Evolutionary conservation across 805 yeast genomes (phyloP), one percentile per base, ranked within the genome.

Genomic region (Saccharomycopsis oosterbeekiorum): DNA sequence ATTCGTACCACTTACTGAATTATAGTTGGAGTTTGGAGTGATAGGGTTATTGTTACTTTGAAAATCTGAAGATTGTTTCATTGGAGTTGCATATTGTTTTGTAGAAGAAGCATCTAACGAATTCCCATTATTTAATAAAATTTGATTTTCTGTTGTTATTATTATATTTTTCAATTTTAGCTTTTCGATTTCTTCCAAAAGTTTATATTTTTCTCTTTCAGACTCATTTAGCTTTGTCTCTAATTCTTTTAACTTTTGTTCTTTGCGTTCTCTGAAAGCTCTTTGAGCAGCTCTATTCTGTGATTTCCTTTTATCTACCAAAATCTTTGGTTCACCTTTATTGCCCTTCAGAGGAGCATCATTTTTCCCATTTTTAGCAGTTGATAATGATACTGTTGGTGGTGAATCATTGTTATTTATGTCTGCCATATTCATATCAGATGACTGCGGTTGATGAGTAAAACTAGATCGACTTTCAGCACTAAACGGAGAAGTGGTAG

Each of bases 241-340:
- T 53, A 89, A 75, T 66, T 86, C 91, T 69, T 84, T 85, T 64
- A 87, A 72, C 67, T 80, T 84, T 58, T 82, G 81, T 70, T 88
- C 94, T 70, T 86, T 88, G 57, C 96, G 81, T 71, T 88, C 92
- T 64, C 96, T 76, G 72, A 88, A 89, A 1, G 96, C 96, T 66
- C 91, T 77, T 73, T 89, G 96, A 0, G 96, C 96, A 11, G 92
- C 92, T 68, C 96, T 76, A 69, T 89, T 88, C 70, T 86, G 94
- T 1, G 89, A 90, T 69, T 84, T 87, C 59, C 88, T 79, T 70
- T 82, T 84, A 65, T 79, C 74, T 19, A 78, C 78, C 5, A 81
- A 40, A 24, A 40, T 47, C 36, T 56, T 47, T 37, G 43, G 24
- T 15, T 42, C 50, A 24, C 41, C 51, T 29, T 41, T 60, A 19